These are phyloP conservation scores for Testicularia cyperi DNA, from an alignment of 1,284 basidiomycete species.

Conservation along the genomic window DNA sequence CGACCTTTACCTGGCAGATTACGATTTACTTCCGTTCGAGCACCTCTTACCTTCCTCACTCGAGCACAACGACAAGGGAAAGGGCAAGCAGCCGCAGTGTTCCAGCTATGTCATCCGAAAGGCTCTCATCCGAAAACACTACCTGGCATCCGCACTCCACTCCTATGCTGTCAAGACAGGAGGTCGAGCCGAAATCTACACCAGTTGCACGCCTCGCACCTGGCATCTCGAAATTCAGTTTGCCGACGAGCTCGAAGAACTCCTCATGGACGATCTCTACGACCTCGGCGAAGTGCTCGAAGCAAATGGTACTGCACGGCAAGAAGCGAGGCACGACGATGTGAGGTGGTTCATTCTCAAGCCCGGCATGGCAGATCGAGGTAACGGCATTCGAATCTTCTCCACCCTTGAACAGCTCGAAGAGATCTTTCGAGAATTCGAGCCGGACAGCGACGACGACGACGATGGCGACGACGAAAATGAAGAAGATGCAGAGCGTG, in stretches of 20 bases:
- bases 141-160: slow-evolving; percentile 75
- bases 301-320: slow-evolving; percentile 10
- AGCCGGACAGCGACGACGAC: slow-evolving; percentile 66
- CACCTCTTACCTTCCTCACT: slow-evolving; percentile 19
- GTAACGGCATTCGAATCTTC: slow-evolving; percentile 91
- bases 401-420: slow-evolving; percentile 73
- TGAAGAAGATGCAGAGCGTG: slow-evolving; percentile 32
- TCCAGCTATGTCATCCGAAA: slow-evolving; percentile 89
- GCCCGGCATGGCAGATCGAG: slow-evolving; percentile 94
- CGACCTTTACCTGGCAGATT: slow-evolving; percentile 51
- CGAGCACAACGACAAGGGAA: slow-evolving; percentile 3
- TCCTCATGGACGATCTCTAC: slow-evolving; percentile 89
- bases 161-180: slow-evolving; percentile 36
- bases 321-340: slow-evolving; percentile 59
- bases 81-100: slow-evolving; percentile 65
- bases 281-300: slow-evolving; percentile 72
- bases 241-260: slow-evolving; percentile 91
- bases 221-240: slow-evolving; percentile 87
- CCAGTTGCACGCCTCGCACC: slow-evolving; percentile 68
- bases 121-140: slow-evolving; percentile 91
- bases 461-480: slow-evolving; percentile 57
- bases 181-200: slow-evolving; percentile 5
- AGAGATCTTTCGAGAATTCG: slow-evolving; percentile 81
- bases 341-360: slow-evolving; percentile 69
- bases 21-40: slow-evolving; percentile 56